Evolutionary conservation across 345 rosid genomes (phyloP).

Genomic region (Carallia brachiata): DNA sequence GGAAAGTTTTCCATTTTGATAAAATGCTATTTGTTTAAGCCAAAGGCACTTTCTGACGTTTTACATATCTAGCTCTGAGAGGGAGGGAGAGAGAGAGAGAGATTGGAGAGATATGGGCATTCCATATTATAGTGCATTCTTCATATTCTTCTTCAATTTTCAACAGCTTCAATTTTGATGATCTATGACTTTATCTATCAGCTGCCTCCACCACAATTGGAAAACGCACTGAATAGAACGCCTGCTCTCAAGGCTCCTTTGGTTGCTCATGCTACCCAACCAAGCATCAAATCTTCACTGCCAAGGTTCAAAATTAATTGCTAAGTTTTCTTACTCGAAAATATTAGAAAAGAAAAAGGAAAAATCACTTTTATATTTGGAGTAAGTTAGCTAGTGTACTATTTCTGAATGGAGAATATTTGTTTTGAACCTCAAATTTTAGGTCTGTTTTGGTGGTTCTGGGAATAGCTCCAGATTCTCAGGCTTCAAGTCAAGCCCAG

Average conservation of each 20-base stretch:
- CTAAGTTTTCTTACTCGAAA: background rate
- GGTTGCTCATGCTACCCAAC: slow-evolving; percentile 81
- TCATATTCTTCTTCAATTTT: too few species aligned
- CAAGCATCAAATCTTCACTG: slow-evolving; percentile 64
- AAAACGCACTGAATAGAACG: slow-evolving; percentile 74
- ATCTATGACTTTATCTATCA: slow-evolving; percentile 28
- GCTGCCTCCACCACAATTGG: slow-evolving; percentile 94
- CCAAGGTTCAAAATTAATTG: slow-evolving; percentile 52
- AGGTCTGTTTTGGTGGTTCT: slow-evolving; percentile 76
- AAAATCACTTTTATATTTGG: background rate
- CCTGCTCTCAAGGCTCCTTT: slow-evolving; percentile 72
- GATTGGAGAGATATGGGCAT: too few species aligned
- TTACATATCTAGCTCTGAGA: background rate
- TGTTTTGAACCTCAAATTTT: slow-evolving; percentile 21
- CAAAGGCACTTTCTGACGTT: background rate
- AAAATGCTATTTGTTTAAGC: background rate
- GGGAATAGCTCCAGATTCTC: slow-evolving; percentile 72
- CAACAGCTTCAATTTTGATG: slow-evolving; percentile 5
- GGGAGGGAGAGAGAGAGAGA: too few species aligned
- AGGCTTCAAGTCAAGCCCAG: slow-evolving; percentile 45
- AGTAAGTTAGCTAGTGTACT: background rate
- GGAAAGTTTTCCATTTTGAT: background rate
- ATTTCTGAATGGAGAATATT: slow-evolving; percentile 14
- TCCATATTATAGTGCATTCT: too few species aligned
- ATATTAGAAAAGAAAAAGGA: background rate